Evolutionary conservation across 495 filamentous ascomycete species (phyloP).

Genomic region (Aspergillus panamensis): DNA sequence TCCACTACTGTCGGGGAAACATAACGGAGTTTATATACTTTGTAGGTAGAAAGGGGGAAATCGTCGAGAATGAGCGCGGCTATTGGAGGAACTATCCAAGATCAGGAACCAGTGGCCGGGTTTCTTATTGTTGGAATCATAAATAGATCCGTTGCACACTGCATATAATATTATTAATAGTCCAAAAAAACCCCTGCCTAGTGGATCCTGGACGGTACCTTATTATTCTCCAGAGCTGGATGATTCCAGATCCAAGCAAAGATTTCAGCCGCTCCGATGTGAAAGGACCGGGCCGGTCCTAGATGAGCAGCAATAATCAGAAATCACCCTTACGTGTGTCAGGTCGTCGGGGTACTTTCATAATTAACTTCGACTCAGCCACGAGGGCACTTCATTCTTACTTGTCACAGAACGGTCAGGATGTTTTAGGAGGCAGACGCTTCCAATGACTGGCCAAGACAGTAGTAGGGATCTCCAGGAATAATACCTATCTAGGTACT

Average conservation of each 20-base stretch:
- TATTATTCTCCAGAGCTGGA: background rate
- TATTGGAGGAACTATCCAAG: background rate
- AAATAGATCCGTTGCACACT: background rate
- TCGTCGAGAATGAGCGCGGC: background rate
- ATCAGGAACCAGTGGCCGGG: background rate
- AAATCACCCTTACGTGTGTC: background rate
- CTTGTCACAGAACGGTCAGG: too few species aligned
- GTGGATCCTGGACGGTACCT: background rate
- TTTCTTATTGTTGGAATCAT: background rate
- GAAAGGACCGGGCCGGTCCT: slow-evolving; percentile 18
- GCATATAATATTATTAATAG: slow-evolving; percentile 1
- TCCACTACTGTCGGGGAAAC: background rate
- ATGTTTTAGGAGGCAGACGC: too few species aligned
- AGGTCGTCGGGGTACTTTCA: too few species aligned
- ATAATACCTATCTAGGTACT: too few species aligned
- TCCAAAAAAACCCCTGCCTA: slow-evolving; percentile 1
- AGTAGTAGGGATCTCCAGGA: too few species aligned
- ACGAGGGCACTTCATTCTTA: too few species aligned
- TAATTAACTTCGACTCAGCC: too few species aligned
- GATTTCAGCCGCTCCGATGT: slow-evolving; percentile 1
- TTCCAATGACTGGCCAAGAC: too few species aligned
- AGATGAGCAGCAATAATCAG: background rate
- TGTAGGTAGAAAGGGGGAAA: background rate
- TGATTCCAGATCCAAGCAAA: background rate
- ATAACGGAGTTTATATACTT: background rate